These are phyloP conservation scores for Monotropa hypopitys DNA, from an alignment of 179 eudicot genomes.

Conservation along the genomic window DNA sequence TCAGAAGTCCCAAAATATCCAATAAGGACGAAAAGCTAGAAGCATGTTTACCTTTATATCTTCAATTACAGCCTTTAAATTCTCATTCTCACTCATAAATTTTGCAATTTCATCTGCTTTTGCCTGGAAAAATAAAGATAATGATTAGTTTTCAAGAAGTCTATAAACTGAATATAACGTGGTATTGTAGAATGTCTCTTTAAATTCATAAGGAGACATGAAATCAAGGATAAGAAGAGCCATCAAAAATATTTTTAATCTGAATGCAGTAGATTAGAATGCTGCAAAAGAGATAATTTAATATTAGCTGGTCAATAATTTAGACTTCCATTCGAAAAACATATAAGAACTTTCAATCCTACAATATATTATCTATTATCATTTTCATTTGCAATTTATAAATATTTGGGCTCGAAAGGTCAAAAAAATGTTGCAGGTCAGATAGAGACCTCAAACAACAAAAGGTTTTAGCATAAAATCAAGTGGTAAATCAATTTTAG, in stretches of 20 bases:
- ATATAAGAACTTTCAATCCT: not conserved
- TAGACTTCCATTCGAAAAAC: not conserved
- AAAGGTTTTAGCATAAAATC: not conserved
- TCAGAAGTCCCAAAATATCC: not conserved
- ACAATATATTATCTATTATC: not conserved
- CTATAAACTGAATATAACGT: not conserved
- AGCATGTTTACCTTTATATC: constrained; percentile 49
- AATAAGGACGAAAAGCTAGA: not conserved
- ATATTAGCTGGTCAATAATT: not conserved
- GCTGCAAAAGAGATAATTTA: not conserved
- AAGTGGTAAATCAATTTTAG: not conserved
- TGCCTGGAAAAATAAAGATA: constrained; percentile 39
- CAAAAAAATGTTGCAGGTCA: not conserved
- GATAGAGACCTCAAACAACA: not conserved
- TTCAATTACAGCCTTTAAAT: constrained; percentile 52
- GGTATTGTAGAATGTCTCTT: not conserved
- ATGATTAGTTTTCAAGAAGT: not conserved
- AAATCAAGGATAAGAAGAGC: constrained; percentile 1
- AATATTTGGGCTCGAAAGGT: not conserved
- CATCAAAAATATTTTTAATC: not conserved
- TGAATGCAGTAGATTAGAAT: not conserved
- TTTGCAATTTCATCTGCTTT: constrained; percentile 96
- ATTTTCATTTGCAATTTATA: not conserved
- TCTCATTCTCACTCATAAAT: constrained; percentile 91
- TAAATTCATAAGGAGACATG: not conserved